phyloP scores from a whole-genome alignment of 768 basidiomycete species.

The Trametes coccinea region DNA sequence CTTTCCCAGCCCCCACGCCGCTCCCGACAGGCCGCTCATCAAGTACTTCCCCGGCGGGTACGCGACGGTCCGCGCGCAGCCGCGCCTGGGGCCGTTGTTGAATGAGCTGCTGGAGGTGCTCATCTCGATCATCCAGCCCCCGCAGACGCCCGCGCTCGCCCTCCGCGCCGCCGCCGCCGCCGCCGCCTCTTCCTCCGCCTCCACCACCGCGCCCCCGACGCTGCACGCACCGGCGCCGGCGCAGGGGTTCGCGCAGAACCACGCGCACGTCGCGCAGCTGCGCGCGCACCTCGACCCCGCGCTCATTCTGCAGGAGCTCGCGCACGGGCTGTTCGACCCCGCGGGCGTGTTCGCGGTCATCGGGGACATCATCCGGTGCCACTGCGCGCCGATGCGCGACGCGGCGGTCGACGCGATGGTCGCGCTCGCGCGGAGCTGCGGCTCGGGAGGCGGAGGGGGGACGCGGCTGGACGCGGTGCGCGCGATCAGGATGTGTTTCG shows the following conservation, averaged over 20 bases:
- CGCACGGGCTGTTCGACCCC: constrained; percentile 75
- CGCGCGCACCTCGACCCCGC: constrained; percentile 78
- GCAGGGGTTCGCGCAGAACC: constrained; percentile 60
- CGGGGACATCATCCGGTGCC: constrained; percentile 80
- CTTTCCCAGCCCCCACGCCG: constrained; percentile 15
- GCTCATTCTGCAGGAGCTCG: constrained; percentile 80
- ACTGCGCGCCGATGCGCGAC: constrained; percentile 94
- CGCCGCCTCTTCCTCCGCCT: no score
- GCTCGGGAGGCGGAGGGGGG: constrained; percentile 49
- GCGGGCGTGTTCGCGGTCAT: constrained; percentile 76
- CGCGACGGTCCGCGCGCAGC: constrained; percentile 67
- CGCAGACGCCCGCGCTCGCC: constrained; percentile 21
- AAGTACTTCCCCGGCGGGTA: constrained; percentile 35
- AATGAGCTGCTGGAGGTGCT: constrained; percentile 80
- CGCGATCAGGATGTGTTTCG: constrained; percentile 81
- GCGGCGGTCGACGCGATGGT: constrained; percentile 83
- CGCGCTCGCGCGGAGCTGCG: constrained; percentile 58
- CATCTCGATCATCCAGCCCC: constrained; percentile 79
- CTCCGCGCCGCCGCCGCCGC: constrained; percentile 27
- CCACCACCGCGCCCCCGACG: constrained; percentile 43
- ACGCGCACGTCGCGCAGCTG: constrained; percentile 65
- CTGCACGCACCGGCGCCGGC: constrained; percentile 58
- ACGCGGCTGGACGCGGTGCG: constrained; percentile 64
- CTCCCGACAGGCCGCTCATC: constrained; percentile 43
- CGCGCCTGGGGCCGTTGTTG: constrained; percentile 69